These are phyloP conservation scores for Backusella westeae DNA, from an alignment of 192 early-diverging fungal species.

Conservation along the genomic window DNA sequence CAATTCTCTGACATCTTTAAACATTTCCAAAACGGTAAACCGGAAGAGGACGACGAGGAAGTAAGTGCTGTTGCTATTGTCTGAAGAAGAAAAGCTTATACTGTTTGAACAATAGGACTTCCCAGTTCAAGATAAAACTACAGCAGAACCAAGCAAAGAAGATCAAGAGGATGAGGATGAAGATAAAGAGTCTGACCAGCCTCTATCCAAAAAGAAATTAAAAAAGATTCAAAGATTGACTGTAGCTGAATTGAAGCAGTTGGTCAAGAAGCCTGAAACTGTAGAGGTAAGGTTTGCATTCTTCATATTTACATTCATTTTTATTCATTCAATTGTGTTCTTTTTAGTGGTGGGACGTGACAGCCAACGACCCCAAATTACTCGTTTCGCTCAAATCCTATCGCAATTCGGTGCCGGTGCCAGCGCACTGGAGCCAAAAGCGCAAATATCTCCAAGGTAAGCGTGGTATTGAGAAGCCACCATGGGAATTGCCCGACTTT, in stretches of 20 bases:
- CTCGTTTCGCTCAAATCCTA: constrained; percentile 89
- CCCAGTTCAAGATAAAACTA: neutral
- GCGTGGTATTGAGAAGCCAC: constrained; percentile 92
- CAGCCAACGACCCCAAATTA: constrained; percentile 85
- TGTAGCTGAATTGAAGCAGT: constrained; percentile 92
- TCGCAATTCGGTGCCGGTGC: constrained; percentile 94
- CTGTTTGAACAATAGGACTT: constrained; percentile 1
- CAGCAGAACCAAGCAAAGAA: constrained; percentile 4
- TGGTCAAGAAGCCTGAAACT: constrained; percentile 88
- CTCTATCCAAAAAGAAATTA: constrained; percentile 57
- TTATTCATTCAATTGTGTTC: neutral
- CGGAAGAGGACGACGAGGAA: constrained; percentile 21
- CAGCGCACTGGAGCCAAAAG: constrained; percentile 94
- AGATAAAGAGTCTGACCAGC: constrained; percentile 23
- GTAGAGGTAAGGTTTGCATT: constrained; percentile 67
- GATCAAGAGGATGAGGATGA: constrained; percentile 24
- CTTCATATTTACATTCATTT: too few species aligned
- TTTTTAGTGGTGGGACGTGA: constrained; percentile 83
- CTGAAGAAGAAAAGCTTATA: neutral
- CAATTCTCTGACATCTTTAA: constrained; percentile 32
- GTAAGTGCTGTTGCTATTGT: neutral
- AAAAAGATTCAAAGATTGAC: constrained; percentile 59
- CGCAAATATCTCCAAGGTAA: constrained; percentile 97
- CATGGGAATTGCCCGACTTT: constrained; percentile 95
- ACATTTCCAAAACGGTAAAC: constrained; percentile 31